Evolutionary conservation across 129 eudicot genomes (phyloP), one percentile per base, ranked within the genome.

Genomic region (Pseudognaphalium luteoalbum): DNA sequence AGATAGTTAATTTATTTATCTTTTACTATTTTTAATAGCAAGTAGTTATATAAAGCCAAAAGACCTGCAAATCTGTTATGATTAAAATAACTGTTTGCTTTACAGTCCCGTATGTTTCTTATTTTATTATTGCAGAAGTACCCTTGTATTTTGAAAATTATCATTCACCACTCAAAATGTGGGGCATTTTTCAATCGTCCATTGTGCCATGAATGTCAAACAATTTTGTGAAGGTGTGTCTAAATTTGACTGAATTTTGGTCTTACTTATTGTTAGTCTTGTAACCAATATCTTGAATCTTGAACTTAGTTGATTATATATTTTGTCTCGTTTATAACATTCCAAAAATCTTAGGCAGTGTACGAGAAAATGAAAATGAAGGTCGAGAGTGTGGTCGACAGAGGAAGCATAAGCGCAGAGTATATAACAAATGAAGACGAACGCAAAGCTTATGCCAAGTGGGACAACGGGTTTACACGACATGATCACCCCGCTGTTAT

Each of bases 401-500:
- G 65, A 66, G 98, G 98, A 47, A 56, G 72, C 47, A 69, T 90
- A 33, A 60, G 32, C 29, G 85, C 88, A 1, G 91, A 87, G 47
- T 76, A 84, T 74, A 79, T 82, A 4, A 34, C 47, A 16, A 68
- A 67, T 34, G 81, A 80, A 22, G 57, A 76, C 1, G 82, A 76
- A 51, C 72, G 54, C 1, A 63, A 68, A 65, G 84, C 62, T 54
- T 83, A 84, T 7, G 57, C 68, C 58, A 83, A 82, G 77, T 90
- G 96, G 94, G 81, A 66, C 28, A 10, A 77, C 4, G 77, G 56
- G 16, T 92, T 92, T 56, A 84, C 85, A 28, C 68, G 78, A 11
- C 81, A 83, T 57, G 68, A 86, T 59, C 98, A 92, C 73, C 96
- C 96, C 12, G 10, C 98, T 3, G 60, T 90, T 1, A 83, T 92